phyloP scores from a whole-genome alignment of 2,329 filamentous ascomycete species.

The Fusarium continuum region DNA sequence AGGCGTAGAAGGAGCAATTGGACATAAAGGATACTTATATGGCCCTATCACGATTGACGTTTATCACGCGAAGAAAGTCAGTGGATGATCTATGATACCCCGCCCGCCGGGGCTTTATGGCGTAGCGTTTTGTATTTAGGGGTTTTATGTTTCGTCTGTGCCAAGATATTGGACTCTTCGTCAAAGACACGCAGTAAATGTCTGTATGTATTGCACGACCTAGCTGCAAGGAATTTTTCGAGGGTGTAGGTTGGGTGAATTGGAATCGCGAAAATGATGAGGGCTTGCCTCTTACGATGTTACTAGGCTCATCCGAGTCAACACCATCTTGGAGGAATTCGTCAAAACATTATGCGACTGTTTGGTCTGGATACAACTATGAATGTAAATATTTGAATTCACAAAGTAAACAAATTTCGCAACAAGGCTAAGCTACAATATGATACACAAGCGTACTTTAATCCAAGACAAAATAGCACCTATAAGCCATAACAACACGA shows the following conservation, averaged over 20 bases:
- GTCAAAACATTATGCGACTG: background rate
- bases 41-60: conserved; percentile 41
- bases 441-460: background rate
- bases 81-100: conserved; percentile 40
- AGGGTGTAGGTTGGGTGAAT: background rate
- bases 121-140: conserved; percentile 41
- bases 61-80: conserved; percentile 31
- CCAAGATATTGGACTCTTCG: conserved; percentile 1
- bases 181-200: background rate
- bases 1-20: conserved; percentile 8
- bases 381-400: background rate
- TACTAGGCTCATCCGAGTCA: background rate
- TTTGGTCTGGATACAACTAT: background rate
- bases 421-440: background rate
- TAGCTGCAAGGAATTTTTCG: conserved; percentile 10
- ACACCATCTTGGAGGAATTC: background rate
- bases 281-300: background rate
- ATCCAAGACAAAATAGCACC: background rate
- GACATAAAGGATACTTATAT: conserved; percentile 12
- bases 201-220: background rate
- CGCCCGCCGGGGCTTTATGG: conserved; percentile 42
- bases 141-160: conserved; percentile 18
- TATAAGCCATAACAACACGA: background rate
- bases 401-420: too few species aligned
- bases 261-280: background rate